A percentile compares a stretch with the other conserved stretches of the same genome.
These are phyloP conservation scores for Vachellia collinsii DNA, from an alignment of 306 rosid species.

Conservation along the genomic window DNA sequence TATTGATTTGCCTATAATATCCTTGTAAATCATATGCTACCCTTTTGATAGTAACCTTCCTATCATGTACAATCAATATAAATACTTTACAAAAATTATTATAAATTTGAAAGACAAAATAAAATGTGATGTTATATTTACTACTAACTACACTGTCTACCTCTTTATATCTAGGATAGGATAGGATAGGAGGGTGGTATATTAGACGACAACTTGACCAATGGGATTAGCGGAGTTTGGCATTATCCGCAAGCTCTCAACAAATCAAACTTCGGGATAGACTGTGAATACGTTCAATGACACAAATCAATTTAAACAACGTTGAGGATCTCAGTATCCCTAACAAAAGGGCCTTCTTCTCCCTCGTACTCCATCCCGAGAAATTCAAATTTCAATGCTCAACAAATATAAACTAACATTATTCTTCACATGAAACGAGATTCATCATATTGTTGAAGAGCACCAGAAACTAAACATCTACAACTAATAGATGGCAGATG, in stretches of 20 bases:
- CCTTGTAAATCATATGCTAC: too few relatives aligned
- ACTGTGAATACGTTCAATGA: neutral
- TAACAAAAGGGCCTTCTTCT: neutral
- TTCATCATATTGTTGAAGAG: slow-evolving; percentile 21
- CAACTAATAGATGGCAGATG: slow-evolving; percentile 18
- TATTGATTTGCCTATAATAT: too few relatives aligned
- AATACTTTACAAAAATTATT: too few relatives aligned
- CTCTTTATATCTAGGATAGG: too few relatives aligned
- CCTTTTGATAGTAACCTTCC: too few relatives aligned
- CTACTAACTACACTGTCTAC: too few relatives aligned
- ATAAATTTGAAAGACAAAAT: too few relatives aligned
- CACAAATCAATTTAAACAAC: neutral
- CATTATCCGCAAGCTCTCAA: neutral
- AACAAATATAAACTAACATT: neutral
- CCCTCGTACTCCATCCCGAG: neutral
- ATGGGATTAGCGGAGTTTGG: neutral
- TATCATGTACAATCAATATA: too few relatives aligned
- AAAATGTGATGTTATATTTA: too few relatives aligned
- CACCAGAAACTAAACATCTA: slow-evolving; percentile 36
- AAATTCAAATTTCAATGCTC: slow-evolving; percentile 18
- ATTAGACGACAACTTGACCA: neutral
- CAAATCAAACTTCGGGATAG: neutral
- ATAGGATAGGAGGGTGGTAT: too few relatives aligned
- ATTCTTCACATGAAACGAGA: slow-evolving; percentile 31
- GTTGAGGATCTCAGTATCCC: neutral